These are phyloP conservation scores for Pascua sp. DNA, from an alignment of 1,284 basidiomycete species.

Conservation along the genomic window DNA sequence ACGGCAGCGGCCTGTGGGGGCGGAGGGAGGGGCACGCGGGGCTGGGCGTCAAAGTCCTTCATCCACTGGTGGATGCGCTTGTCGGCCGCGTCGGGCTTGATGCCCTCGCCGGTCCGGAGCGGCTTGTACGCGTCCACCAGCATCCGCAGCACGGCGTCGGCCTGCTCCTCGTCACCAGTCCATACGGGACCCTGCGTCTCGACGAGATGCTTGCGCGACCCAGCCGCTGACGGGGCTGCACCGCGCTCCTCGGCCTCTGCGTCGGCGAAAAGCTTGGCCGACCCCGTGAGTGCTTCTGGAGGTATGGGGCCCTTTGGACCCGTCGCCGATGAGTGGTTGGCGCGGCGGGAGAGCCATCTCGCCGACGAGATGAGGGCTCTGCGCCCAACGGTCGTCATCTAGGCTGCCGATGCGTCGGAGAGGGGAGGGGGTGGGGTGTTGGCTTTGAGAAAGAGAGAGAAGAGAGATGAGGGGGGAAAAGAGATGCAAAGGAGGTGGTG, in stretches of 20 bases:
- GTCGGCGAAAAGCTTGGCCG: slow-evolving; percentile 68
- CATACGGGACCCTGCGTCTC: slow-evolving; percentile 52
- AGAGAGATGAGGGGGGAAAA: no score
- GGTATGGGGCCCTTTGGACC: not conserved
- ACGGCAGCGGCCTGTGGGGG: not conserved
- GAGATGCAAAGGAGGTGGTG: no score
- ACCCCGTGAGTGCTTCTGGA: slow-evolving; percentile 48
- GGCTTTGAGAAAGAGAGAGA: no score
- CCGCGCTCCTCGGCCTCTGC: slow-evolving; percentile 56
- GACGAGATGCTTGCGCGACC: slow-evolving; percentile 43
- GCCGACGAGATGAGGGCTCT: slow-evolving; percentile 10
- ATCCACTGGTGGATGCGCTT: slow-evolving; percentile 62
- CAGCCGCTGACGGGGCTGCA: not conserved
- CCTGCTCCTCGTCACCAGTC: slow-evolving; percentile 69
- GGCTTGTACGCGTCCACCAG: slow-evolving; percentile 81
- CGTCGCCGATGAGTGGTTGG: not conserved
- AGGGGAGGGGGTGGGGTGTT: no score
- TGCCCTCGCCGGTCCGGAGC: slow-evolving; percentile 53
- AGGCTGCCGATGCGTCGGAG: no score
- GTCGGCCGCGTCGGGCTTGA: slow-evolving; percentile 58
- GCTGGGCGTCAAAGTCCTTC: slow-evolving; percentile 38
- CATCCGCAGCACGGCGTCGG: slow-evolving; percentile 76
- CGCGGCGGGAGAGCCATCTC: not conserved
- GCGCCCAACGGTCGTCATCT: slow-evolving; percentile 12
- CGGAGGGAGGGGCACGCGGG: slow-evolving; percentile 15